A percentile compares a stretch with the other conserved stretches of the same genome.
Conservation (phyloP, 148 eudicot species). For the Rhododendron henanense region DNA sequence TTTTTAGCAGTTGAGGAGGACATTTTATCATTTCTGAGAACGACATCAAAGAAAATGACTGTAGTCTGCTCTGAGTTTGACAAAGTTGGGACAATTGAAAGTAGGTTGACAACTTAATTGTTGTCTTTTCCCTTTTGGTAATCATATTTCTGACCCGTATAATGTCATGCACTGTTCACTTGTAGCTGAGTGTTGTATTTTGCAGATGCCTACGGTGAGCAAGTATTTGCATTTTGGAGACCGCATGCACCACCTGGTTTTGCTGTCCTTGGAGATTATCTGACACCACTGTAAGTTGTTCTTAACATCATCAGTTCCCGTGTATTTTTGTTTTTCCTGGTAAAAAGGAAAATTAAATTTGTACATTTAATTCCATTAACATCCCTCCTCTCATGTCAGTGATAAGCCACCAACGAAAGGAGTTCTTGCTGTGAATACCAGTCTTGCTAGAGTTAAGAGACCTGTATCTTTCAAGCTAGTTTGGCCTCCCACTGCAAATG, state of each 20-base stretch:
- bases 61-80: conserved; percentile 89
- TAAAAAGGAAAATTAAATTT: background rate
- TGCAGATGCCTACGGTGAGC: conserved; percentile 53
- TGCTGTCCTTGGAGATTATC: conserved; percentile 93
- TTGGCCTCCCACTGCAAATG: conserved; percentile 51
- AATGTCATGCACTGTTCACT: background rate
- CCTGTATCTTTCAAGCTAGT: conserved; percentile 77
- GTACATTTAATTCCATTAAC: background rate
- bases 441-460: conserved; percentile 76
- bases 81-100: conserved; percentile 73
- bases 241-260: conserved; percentile 97
- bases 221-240: conserved; percentile 87
- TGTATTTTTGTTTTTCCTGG: background rate
- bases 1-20: conserved; percentile 97
- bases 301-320: background rate
- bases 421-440: conserved; percentile 83
- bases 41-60: conserved; percentile 75
- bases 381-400: conserved; percentile 28
- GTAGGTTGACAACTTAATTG: conserved; percentile 33
- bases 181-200: conserved; percentile 3
- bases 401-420: conserved; percentile 96
- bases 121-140: background rate
- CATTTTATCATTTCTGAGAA: conserved; percentile 71
- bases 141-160: background rate
- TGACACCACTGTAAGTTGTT: conserved; percentile 76